Conservation (phyloP, 805 yeast species). For the Wickerhamomyces subpelliculosus region DNA sequence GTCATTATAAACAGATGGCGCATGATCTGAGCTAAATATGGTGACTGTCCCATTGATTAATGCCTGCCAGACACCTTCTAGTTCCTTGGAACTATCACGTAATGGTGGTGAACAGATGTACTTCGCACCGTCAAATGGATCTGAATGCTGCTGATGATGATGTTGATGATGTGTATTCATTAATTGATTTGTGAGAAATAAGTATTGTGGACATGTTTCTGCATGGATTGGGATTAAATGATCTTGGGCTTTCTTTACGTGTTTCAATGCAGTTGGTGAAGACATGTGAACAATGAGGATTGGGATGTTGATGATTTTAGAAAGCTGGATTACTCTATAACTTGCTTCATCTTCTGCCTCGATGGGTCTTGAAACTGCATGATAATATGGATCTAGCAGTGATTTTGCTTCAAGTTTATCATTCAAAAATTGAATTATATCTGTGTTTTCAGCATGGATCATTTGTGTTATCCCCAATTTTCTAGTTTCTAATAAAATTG, state of each 20-base stretch:
- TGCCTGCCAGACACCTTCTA: conserved; percentile 38
- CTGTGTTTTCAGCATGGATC: conserved; percentile 48
- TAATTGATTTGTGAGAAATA: conserved; percentile 34
- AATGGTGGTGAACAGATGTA: conserved; percentile 45
- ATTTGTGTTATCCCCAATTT: conserved; percentile 37
- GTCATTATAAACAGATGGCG: conserved; percentile 36
- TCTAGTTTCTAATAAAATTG: conserved; percentile 31
- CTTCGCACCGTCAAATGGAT: conserved; percentile 40
- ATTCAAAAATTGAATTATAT: conserved; percentile 34
- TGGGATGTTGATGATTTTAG: conserved; percentile 38
- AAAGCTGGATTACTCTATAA: conserved; percentile 37
- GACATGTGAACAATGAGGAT: conserved; percentile 43
- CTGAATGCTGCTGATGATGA: conserved; percentile 12
- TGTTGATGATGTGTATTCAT: conserved; percentile 23
- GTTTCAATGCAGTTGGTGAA: conserved; percentile 31
- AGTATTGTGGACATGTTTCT: conserved; percentile 46
- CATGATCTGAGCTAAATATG: conserved; percentile 39
- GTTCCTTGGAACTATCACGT: conserved; percentile 31
- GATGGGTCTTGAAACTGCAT: conserved; percentile 37
- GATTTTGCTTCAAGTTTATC: conserved; percentile 31
- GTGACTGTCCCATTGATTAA: conserved; percentile 42
- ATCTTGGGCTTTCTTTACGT: conserved; percentile 37
- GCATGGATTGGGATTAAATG: conserved; percentile 36
- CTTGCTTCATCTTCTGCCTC: conserved; percentile 45
- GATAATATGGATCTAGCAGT: conserved; percentile 36